Percentiles rank a stretch among this genome's conserved stretches.
Conservation (phyloP, 768 basidiomycete species). For the Amanita exitialis region DNA sequence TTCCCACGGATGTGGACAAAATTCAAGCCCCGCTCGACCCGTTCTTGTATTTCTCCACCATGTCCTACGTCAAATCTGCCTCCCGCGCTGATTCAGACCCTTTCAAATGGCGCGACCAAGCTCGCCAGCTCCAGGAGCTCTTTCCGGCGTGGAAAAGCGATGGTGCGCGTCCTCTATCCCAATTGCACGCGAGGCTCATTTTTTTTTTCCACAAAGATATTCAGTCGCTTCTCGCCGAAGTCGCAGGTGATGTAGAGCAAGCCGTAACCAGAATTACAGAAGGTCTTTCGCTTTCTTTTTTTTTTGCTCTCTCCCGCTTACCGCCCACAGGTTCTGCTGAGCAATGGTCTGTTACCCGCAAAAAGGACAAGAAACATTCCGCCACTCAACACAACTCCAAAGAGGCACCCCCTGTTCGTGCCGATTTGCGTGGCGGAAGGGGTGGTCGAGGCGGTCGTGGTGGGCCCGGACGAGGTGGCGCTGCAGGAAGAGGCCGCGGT, state of each 20-base stretch:
- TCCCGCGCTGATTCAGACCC: slow-evolving; percentile 27
- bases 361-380: slow-evolving; percentile 76
- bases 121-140: slow-evolving; percentile 55
- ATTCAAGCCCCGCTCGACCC: not conserved
- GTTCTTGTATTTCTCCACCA: slow-evolving; percentile 23
- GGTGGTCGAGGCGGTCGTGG: slow-evolving; percentile 50
- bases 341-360: slow-evolving; percentile 79
- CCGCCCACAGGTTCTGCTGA: slow-evolving; percentile 48
- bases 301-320: slow-evolving; percentile 6
- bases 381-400: slow-evolving; percentile 33
- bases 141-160: slow-evolving; percentile 66
- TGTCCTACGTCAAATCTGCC: slow-evolving; percentile 46
- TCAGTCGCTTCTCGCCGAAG: slow-evolving; percentile 56
- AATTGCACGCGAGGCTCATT: slow-evolving; percentile 16
- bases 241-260: slow-evolving; percentile 55
- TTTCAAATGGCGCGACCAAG: slow-evolving; percentile 42
- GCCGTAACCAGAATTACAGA: slow-evolving; percentile 71
- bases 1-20: slow-evolving; percentile 13
- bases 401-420: slow-evolving; percentile 37
- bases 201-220: slow-evolving; percentile 39
- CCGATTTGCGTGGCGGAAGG: slow-evolving; percentile 52
- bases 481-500: slow-evolving; percentile 37
- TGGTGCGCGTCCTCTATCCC: slow-evolving; percentile 28
- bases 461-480: slow-evolving; percentile 50
- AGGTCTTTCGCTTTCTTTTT: slow-evolving; percentile 30